Conservation (phyloP, 257 asterid species). For the Haberlea rhodopensis region DNA sequence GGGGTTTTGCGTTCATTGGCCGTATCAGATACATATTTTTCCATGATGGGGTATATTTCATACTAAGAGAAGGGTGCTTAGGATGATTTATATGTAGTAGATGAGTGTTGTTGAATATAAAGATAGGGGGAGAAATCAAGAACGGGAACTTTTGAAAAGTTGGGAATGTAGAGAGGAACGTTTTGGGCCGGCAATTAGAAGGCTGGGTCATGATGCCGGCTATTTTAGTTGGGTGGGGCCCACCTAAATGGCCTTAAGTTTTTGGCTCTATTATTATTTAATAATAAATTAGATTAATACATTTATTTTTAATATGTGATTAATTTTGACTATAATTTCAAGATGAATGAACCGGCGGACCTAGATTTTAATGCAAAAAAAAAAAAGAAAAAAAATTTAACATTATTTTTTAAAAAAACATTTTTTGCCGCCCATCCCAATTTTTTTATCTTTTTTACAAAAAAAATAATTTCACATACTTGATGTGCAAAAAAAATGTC, state of each 20-base stretch:
- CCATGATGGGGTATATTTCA: conserved; percentile 26
- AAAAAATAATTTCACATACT: too few relatives aligned
- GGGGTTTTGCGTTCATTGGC: conserved; percentile 2
- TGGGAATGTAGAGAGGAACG: conserved; percentile 21
- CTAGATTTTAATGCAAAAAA: not conserved
- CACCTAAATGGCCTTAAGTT: conserved; percentile 30
- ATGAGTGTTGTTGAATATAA: not conserved
- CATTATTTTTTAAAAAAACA: too few relatives aligned
- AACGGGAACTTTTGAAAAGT: not conserved
- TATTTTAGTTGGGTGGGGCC: conserved; percentile 34
- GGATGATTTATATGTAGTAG: conserved; percentile 9
- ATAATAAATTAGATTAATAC: too few relatives aligned
- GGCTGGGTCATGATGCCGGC: conserved; percentile 63
- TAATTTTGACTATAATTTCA: conserved; percentile 13
- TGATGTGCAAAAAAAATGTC: not conserved
- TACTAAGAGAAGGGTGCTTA: conserved; percentile 1
- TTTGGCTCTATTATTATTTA: conserved; percentile 9
- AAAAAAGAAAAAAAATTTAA: too few relatives aligned
- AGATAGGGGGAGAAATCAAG: conserved; percentile 14
- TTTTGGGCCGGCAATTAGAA: conserved; percentile 54
- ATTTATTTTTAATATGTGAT: conserved; percentile 1
- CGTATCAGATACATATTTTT: conserved; percentile 19
- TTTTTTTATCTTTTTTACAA: too few relatives aligned
- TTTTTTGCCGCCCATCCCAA: too few relatives aligned
- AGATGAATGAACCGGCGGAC: conserved; percentile 23